phyloP scores from a whole-genome alignment of 75 land plant genomes.

The Cunninghamia lanceolata region DNA sequence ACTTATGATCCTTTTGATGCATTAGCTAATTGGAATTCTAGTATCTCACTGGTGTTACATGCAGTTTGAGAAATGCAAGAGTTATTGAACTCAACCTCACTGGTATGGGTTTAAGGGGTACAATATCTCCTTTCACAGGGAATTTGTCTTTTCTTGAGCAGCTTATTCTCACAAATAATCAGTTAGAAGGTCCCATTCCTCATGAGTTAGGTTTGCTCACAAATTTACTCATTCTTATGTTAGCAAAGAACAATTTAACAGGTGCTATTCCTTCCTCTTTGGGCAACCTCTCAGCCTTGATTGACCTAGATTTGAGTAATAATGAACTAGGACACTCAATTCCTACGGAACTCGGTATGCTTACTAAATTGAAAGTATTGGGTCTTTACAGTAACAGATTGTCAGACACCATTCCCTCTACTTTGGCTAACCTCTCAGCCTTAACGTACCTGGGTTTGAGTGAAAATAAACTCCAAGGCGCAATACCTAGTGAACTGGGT shows the following conservation, averaged over 20 bases:
- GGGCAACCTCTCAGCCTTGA: constrained; percentile 9
- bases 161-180: not conserved
- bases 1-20: not conserved
- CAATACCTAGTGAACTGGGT: too few species aligned
- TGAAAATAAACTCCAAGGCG: too few species aligned
- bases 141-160: not conserved
- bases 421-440: not conserved
- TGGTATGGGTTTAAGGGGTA: not conserved
- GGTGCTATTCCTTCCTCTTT: constrained; percentile 18
- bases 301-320: constrained; percentile 14
- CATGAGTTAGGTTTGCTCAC: not conserved
- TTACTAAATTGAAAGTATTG: not conserved
- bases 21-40: not conserved
- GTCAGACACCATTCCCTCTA: not conserved
- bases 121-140: not conserved
- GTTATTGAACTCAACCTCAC: constrained; percentile 1
- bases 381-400: constrained; percentile 3
- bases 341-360: constrained; percentile 18
- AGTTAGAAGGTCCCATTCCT: not conserved
- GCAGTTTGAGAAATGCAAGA: not conserved
- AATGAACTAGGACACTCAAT: constrained; percentile 19
- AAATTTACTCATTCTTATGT: not conserved
- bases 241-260: constrained; percentile 14
- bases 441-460: constrained; percentile 8
- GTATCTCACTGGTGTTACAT: constrained; percentile 16